phyloP scores from a whole-genome alignment of 495 filamentous ascomycete species.

The Daldinia decipiens region DNA sequence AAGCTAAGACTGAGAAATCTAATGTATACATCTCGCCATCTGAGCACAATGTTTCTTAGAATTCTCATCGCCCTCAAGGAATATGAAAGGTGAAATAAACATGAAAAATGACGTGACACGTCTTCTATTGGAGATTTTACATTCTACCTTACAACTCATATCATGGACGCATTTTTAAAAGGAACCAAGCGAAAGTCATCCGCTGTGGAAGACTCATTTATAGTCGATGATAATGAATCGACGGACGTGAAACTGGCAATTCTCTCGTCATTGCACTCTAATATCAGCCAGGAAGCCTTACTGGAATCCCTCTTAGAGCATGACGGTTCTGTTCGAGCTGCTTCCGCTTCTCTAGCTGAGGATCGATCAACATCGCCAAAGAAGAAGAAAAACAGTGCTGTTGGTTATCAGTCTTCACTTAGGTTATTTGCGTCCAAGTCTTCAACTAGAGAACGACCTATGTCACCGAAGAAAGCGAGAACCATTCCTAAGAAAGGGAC shows the following conservation, averaged over 20 bases:
- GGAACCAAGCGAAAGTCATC: conserved; percentile 55
- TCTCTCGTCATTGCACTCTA: conserved; percentile 78
- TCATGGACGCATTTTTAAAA: conserved; percentile 60
- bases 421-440: conserved; percentile 60
- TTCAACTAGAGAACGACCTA: conserved; percentile 42
- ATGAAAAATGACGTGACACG: conserved; percentile 17
- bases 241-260: conserved; percentile 91
- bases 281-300: conserved; percentile 68
- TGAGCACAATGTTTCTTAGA: neutral
- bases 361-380: conserved; percentile 34
- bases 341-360: conserved; percentile 63
- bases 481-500: conserved; percentile 76
- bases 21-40: neutral
- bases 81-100: neutral
- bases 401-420: conserved; percentile 69
- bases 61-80: neutral
- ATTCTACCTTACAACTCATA: conserved; percentile 8
- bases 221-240: conserved; percentile 66
- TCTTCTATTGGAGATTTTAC: conserved; percentile 14
- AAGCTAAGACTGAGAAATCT: conserved; percentile 3
- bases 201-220: conserved; percentile 25
- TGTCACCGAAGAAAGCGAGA: conserved; percentile 57
- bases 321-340: conserved; percentile 77
- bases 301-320: conserved; percentile 81
- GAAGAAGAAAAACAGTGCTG: conserved; percentile 50